Conservation (phyloP, 2,329 filamentous ascomycete species). For the Trichophyton mentagrophytes region DNA sequence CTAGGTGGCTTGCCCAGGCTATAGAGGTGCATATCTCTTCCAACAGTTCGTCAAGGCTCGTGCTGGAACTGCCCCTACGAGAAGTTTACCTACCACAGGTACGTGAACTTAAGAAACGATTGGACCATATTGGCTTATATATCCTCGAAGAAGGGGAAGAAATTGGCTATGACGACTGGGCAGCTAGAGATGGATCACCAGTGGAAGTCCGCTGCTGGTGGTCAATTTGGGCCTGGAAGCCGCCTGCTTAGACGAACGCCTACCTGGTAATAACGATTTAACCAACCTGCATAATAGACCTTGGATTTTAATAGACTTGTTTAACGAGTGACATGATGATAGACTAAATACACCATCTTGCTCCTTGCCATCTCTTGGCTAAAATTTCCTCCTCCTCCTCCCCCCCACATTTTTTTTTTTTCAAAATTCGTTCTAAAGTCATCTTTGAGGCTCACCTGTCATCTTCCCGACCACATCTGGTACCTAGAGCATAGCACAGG, state of each 20-base stretch:
- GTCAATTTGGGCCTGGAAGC: conserved; percentile 29
- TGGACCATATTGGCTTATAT: conserved; percentile 43
- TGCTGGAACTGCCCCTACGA: conserved; percentile 71
- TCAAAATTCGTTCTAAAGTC: no score
- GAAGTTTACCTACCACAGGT: conserved; percentile 54
- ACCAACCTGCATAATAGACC: background rate
- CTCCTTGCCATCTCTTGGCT: no score
- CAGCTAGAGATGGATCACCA: conserved; percentile 29
- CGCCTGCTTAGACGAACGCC: background rate
- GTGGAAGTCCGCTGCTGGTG: conserved; percentile 37
- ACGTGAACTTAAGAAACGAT: conserved; percentile 47
- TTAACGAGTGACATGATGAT: background rate
- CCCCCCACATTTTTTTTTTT: no score
- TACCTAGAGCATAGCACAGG: no score
- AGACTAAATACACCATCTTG: background rate
- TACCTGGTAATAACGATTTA: background rate
- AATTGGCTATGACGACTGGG: conserved; percentile 37
- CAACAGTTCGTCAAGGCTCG: conserved; percentile 46
- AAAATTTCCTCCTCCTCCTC: no score
- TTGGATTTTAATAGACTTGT: background rate
- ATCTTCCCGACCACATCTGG: no score
- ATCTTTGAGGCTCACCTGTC: no score
- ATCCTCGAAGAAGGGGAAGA: conserved; percentile 41
- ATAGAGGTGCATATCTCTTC: conserved; percentile 55
- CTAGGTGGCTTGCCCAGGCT: conserved; percentile 56